These are phyloP conservation scores for Leccinum solheimii DNA, from an alignment of 1,284 basidiomycete genomes.

Conservation along the genomic window DNA sequence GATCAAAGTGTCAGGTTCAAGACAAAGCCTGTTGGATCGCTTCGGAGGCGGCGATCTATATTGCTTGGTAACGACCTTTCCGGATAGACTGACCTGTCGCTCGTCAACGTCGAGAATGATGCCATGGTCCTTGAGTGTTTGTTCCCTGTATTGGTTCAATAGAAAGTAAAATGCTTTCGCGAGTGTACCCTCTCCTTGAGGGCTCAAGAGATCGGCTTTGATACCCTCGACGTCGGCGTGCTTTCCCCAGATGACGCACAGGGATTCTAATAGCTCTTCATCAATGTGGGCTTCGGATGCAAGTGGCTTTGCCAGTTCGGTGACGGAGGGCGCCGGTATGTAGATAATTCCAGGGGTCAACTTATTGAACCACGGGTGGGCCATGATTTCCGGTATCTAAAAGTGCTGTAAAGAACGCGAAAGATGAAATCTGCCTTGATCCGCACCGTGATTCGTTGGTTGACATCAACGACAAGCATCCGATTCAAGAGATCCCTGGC, in stretches of 20 bases:
- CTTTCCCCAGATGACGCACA: constrained; percentile 87
- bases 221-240: constrained; percentile 60
- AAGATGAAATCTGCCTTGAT: background rate
- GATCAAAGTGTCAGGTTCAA: constrained; percentile 13
- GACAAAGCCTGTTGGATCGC: constrained; percentile 7
- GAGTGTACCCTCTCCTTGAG: constrained; percentile 67
- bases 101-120: constrained; percentile 46
- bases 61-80: constrained; percentile 46
- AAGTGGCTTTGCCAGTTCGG: constrained; percentile 66
- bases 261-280: constrained; percentile 81
- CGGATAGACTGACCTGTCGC: constrained; percentile 27
- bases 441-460: constrained; percentile 80
- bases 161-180: constrained; percentile 95
- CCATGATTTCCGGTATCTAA: constrained; percentile 85
- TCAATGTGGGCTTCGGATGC: constrained; percentile 77
- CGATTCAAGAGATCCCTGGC: constrained; percentile 76
- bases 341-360: constrained; percentile 51
- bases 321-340: constrained; percentile 63
- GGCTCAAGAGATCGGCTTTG: constrained; percentile 62
- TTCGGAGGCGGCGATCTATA: constrained; percentile 44
- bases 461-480: constrained; percentile 92
- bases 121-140: constrained; percentile 65
- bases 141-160: constrained; percentile 77
- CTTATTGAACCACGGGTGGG: constrained; percentile 79
- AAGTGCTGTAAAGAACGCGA: constrained; percentile 11